Evolutionary conservation across 768 basidiomycete genomes (phyloP), one percentile per base, ranked within the genome.

Genomic region (Mycena latifolia): DNA sequence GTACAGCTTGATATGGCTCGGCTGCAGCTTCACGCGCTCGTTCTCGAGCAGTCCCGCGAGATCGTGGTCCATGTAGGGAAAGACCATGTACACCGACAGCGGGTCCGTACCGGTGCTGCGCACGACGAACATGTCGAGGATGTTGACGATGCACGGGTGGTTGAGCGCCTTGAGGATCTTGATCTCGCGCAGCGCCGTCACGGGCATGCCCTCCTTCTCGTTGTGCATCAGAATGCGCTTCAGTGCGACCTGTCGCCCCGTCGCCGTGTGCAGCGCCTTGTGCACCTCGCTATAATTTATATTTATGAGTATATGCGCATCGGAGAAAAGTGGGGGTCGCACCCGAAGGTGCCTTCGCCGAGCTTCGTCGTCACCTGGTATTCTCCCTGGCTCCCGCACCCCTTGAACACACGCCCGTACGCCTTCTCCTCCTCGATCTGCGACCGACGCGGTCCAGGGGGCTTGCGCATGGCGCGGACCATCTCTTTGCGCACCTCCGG

Each of bases 1-100:
- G 77, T 98, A 97, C 29, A 97, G 81, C 80, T 99, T 99, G 79
- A 98, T 96, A 66, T 95, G 89, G 71, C 91, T 91, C 10, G 91
- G 89, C 54, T 87, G 86, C 5, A 97, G 81, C 71, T 91, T 91
- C 63, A 96, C 96, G 28, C 92, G 87, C 65, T 93, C 91, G 74
- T 99, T 98, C 77, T 96, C 94, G 65, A 99, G 80, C 41, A 99
- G 77, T 3, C 98, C 98, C 2, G 97, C 95, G 14, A 99, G 88
- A 78, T 99, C 98, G 73, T 99, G 97, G 73, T 99, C 98, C 98
- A 99, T 99, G 79, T 98, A 99, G 0, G 98, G 98, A 74, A 99
- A 99, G 45, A 98, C 97, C 95, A 99, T 98, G 79, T 94, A 98
- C 17, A 98, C 94, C 5, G 93, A 94, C 58, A 94, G 80, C 27